Evolutionary conservation across 352 stramenopile genomes (phyloP).

Genomic region (Phytophthora crassamura): DNA sequence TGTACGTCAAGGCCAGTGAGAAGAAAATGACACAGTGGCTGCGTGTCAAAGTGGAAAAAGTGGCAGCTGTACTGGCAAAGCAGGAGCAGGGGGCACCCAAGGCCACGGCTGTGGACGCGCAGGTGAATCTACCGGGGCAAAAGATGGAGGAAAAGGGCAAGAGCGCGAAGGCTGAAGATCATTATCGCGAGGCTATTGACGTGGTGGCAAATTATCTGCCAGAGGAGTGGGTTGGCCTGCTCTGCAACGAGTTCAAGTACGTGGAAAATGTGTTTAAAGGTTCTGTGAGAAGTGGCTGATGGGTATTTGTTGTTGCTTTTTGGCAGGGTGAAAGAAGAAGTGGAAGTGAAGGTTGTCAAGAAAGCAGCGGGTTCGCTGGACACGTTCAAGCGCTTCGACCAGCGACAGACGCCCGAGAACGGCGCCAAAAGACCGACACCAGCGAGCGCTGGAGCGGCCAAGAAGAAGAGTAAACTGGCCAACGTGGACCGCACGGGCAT

Average conservation of each 20-base stretch:
- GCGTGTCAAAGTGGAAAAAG: constrained; percentile 53
- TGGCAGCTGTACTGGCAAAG: constrained; percentile 48
- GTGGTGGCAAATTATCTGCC: constrained; percentile 67
- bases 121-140: constrained; percentile 43
- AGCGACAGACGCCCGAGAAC: constrained; percentile 33
- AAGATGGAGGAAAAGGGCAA: neutral
- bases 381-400: constrained; percentile 46
- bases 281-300: neutral
- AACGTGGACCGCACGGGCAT: constrained; percentile 81
- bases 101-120: constrained; percentile 41
- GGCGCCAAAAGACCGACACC: constrained; percentile 50
- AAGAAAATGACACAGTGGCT: constrained; percentile 63
- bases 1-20: constrained; percentile 70
- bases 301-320: neutral
- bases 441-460: constrained; percentile 35
- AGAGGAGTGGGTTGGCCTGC: constrained; percentile 43
- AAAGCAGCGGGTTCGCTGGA: constrained; percentile 31
- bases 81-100: constrained; percentile 33
- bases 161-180: constrained; percentile 19
- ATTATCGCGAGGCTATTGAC: constrained; percentile 59
- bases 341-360: constrained; percentile 20
- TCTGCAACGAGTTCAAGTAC: constrained; percentile 68
- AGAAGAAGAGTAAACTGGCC: constrained; percentile 87
- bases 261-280: constrained; percentile 7
- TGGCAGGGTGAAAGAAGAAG: constrained; percentile 42